Percentiles rank a stretch among this genome's conserved stretches.
Conservation (phyloP, 176 grass and related monocot genomes). For the Ensete glaucum region DNA sequence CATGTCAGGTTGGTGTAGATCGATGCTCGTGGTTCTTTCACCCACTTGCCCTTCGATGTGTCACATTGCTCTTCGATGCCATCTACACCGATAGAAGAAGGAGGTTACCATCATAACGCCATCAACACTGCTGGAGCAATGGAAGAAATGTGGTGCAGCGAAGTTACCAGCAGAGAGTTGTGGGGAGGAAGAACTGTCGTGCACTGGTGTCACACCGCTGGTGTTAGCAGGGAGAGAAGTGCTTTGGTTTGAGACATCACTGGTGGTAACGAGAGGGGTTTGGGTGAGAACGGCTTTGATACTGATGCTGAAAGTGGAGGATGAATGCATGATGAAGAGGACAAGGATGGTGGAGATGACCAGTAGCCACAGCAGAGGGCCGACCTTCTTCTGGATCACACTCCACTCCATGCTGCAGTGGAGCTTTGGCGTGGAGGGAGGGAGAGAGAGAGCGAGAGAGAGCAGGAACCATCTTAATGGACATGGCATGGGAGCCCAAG, state of each 20-base stretch:
- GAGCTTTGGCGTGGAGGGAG: background rate
- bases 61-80: slow-evolving; percentile 30
- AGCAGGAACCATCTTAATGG: background rate
- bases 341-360: slow-evolving; percentile 1
- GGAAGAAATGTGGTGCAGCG: background rate
- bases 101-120: background rate
- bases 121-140: background rate
- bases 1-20: slow-evolving; percentile 54
- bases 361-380: slow-evolving; percentile 1
- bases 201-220: too few species aligned
- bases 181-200: background rate
- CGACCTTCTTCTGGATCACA: slow-evolving; percentile 7
- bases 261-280: too few species aligned
- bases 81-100: background rate
- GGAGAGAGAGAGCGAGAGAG: background rate
- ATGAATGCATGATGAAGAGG: slow-evolving; percentile 2
- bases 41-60: slow-evolving; percentile 49
- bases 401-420: background rate
- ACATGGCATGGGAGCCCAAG: background rate
- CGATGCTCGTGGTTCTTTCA: slow-evolving; percentile 30
- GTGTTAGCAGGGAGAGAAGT: too few species aligned
- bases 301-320: background rate
- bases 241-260: too few species aligned
- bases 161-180: background rate
- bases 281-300: background rate